These are phyloP conservation scores for Syncephalastrum contaminatum DNA, from an alignment of 371 early-diverging fungal genomes.

Conservation along the genomic window DNA sequence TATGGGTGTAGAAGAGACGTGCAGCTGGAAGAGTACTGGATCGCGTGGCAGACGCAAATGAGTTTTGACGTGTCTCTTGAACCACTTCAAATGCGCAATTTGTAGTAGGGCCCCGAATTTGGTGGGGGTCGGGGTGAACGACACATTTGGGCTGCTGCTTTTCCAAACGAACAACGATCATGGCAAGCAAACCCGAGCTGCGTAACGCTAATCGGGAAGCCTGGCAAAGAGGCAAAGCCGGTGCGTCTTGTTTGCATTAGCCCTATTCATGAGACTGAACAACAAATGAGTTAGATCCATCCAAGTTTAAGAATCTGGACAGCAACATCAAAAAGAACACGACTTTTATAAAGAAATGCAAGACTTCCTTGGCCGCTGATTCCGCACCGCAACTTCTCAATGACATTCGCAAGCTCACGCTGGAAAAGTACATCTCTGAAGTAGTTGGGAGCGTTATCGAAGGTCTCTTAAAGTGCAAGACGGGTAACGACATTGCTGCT, in stretches of 20 bases:
- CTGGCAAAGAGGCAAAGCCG: slow-evolving; percentile 16
- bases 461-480: slow-evolving; percentile 70
- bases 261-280: neutral
- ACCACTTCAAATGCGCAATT: too few species aligned
- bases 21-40: too few species aligned
- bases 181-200: slow-evolving; percentile 13
- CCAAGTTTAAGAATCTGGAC: slow-evolving; percentile 69
- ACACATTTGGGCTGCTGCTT: too few species aligned
- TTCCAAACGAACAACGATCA: neutral
- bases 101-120: too few species aligned
- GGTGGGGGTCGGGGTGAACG: too few species aligned
- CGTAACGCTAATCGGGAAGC: slow-evolving; percentile 15
- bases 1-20: too few species aligned
- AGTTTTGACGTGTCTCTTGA: too few species aligned
- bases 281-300: slow-evolving; percentile 14
- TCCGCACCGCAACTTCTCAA: slow-evolving; percentile 67
- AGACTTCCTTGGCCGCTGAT: slow-evolving; percentile 79
- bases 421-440: slow-evolving; percentile 97
- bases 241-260: neutral
- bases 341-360: slow-evolving; percentile 92
- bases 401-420: slow-evolving; percentile 82
- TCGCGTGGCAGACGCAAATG: too few species aligned
- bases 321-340: slow-evolving; percentile 97
- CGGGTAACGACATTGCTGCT: slow-evolving; percentile 72
- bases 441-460: slow-evolving; percentile 83